A percentile compares a stretch with the other conserved stretches of the same genome.
Conservation (phyloP, 768 basidiomycete genomes). For the Hygrocybe punicea region DNA sequence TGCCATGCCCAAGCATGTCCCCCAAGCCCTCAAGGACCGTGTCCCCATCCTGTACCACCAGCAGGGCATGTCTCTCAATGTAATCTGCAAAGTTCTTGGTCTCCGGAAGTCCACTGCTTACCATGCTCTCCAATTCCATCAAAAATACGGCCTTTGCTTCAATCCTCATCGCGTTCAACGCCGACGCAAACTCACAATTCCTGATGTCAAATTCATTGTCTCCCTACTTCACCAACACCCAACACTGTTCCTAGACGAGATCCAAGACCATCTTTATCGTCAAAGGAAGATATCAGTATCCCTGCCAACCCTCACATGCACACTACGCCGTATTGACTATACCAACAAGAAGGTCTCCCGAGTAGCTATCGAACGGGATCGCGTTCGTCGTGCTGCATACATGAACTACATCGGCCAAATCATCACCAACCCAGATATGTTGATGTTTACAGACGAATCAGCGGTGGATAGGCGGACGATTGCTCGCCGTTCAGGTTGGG, state of each 20-base stretch:
- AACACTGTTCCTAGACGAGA: conserved; percentile 6
- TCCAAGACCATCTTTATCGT: neutral
- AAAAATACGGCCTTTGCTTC: no score
- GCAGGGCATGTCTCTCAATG: no score
- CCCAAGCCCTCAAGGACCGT: no score
- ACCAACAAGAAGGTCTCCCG: neutral
- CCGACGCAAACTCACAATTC: no score
- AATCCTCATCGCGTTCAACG: no score
- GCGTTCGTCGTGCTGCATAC: neutral
- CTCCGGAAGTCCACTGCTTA: no score
- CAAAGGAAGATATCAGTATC: neutral
- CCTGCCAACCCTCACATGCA: neutral
- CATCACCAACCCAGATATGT: neutral
- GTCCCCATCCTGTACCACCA: no score
- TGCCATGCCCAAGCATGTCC: no score
- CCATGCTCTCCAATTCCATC: no score
- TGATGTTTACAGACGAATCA: conserved; percentile 26
- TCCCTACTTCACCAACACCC: neutral
- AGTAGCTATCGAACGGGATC: neutral
- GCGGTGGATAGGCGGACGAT: conserved; percentile 23
- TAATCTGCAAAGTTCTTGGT: no score
- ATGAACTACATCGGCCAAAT: neutral
- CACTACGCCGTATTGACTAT: neutral
- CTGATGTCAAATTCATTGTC: no score
- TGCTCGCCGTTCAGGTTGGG: conserved; percentile 16